phyloP scores from a whole-genome alignment of 2,329 filamentous ascomycete species.

The Paraphaeosphaeria sporulosa region DNA sequence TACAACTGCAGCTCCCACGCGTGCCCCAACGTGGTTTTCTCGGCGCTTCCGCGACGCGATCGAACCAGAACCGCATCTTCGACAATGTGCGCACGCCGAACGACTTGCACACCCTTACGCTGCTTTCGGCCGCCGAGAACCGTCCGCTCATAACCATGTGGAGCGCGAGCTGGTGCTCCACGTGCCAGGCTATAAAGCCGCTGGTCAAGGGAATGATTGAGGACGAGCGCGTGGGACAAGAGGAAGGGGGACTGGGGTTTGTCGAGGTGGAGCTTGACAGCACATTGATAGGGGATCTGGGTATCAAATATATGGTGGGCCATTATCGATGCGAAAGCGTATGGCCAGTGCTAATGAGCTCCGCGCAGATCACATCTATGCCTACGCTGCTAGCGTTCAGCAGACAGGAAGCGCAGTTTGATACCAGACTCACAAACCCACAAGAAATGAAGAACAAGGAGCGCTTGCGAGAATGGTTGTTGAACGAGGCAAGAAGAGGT shows the following conservation, averaged over 20 bases:
- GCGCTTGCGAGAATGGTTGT: slow-evolving; percentile 56
- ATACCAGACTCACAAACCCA: slow-evolving; percentile 54
- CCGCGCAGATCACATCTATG: slow-evolving; percentile 52
- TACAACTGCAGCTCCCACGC: slow-evolving; percentile 5
- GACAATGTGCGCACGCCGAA: slow-evolving; percentile 55
- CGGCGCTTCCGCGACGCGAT: slow-evolving; percentile 13
- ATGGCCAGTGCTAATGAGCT: slow-evolving; percentile 8
- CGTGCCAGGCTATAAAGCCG: slow-evolving; percentile 54
- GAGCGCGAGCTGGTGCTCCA: slow-evolving; percentile 58
- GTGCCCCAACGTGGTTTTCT: slow-evolving; percentile 13
- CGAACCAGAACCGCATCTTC: slow-evolving; percentile 42
- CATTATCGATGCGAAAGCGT: neutral
- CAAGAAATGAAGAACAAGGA: slow-evolving; percentile 55
- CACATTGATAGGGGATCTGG: slow-evolving; percentile 52
- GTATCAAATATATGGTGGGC: slow-evolving; percentile 50
- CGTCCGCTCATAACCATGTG: slow-evolving; percentile 58
- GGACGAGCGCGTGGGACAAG: slow-evolving; percentile 54
- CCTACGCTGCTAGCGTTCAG: slow-evolving; percentile 61
- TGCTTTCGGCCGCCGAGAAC: slow-evolving; percentile 55
- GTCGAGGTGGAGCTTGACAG: slow-evolving; percentile 59
- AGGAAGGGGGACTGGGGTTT: slow-evolving; percentile 55
- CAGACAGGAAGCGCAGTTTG: slow-evolving; percentile 57
- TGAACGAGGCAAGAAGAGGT: slow-evolving; percentile 56
- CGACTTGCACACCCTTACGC: slow-evolving; percentile 57
- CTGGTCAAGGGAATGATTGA: slow-evolving; percentile 53